Conservation (phyloP, 345 rosid species). For the Dimocarpus longan region DNA sequence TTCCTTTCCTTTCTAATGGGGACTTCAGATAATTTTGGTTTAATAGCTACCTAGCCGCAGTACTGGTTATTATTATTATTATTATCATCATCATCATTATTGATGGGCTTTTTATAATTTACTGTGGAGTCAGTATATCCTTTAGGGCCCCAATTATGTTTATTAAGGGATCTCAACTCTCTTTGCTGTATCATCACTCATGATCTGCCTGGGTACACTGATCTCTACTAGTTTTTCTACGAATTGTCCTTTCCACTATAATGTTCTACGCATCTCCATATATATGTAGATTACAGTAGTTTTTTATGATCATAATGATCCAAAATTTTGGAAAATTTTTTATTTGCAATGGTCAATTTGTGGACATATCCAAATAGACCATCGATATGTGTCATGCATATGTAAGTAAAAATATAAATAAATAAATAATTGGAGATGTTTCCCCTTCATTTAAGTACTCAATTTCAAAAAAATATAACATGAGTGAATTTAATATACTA, state of each 20-base stretch:
- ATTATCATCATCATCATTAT: not conserved
- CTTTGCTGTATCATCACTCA: not conserved
- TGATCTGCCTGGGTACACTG: not conserved
- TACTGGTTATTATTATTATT: not conserved
- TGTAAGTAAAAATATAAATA: no score
- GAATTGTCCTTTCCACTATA: not conserved
- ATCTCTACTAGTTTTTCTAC: not conserved
- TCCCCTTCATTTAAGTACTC: no score
- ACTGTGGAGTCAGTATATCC: not conserved
- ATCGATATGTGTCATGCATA: no score
- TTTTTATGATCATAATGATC: no score
- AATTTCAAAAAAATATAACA: not conserved
- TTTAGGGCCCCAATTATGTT: slow-evolving; percentile 24
- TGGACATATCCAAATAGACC: not conserved
- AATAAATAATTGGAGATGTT: no score
- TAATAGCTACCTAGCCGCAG: not conserved
- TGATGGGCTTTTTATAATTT: slow-evolving; percentile 7
- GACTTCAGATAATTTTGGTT: not conserved
- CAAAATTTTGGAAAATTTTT: not conserved
- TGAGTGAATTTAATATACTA: not conserved
- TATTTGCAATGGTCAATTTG: no score
- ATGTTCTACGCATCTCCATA: not conserved
- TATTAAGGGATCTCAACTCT: slow-evolving; percentile 17
- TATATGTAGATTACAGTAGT: not conserved
- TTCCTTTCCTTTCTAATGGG: not conserved